These are phyloP conservation scores for Dittrichia graveolens DNA, from an alignment of 129 eudicot species.

Conservation along the genomic window DNA sequence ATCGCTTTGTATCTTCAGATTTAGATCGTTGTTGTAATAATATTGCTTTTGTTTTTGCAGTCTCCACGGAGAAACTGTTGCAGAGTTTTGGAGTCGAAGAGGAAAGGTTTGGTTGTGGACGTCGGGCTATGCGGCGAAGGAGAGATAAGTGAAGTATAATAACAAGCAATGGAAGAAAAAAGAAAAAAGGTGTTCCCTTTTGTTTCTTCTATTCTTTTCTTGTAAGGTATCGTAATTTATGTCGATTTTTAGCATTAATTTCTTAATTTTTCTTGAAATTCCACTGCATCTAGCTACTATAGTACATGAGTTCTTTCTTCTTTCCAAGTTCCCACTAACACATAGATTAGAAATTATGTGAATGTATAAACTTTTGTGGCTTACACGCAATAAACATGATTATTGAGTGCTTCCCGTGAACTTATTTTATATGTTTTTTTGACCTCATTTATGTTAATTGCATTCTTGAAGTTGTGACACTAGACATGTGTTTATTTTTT, in stretches of 20 bases:
- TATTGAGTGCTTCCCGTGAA: slow-evolving; percentile 9
- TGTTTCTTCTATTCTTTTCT: slow-evolving; percentile 28
- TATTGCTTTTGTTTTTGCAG: slow-evolving; percentile 52
- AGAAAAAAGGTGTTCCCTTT: background rate
- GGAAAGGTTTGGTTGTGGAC: slow-evolving; percentile 60
- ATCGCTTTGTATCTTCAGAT: too few species aligned
- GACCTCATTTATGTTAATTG: background rate
- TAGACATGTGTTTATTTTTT: background rate
- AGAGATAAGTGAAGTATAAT: slow-evolving; percentile 60
- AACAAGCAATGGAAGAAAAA: slow-evolving; percentile 16
- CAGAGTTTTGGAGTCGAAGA: slow-evolving; percentile 56
- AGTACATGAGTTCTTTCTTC: slow-evolving; percentile 28
- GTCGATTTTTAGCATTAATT: slow-evolving; percentile 36
- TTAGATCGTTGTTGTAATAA: too few species aligned
- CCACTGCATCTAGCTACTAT: slow-evolving; percentile 23
- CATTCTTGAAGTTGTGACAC: slow-evolving; percentile 10
- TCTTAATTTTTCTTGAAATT: slow-evolving; percentile 30
- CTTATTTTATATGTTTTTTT: background rate
- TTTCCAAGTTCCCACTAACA: slow-evolving; percentile 35
- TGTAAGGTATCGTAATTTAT: slow-evolving; percentile 35
- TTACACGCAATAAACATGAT: slow-evolving; percentile 33
- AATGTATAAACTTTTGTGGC: slow-evolving; percentile 38
- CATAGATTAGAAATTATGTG: slow-evolving; percentile 37
- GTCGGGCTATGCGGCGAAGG: slow-evolving; percentile 70
- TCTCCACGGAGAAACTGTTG: slow-evolving; percentile 91